Conservation (phyloP, 2,329 filamentous ascomycete species). For the Stagonosporopsis chrysanthemi region DNA sequence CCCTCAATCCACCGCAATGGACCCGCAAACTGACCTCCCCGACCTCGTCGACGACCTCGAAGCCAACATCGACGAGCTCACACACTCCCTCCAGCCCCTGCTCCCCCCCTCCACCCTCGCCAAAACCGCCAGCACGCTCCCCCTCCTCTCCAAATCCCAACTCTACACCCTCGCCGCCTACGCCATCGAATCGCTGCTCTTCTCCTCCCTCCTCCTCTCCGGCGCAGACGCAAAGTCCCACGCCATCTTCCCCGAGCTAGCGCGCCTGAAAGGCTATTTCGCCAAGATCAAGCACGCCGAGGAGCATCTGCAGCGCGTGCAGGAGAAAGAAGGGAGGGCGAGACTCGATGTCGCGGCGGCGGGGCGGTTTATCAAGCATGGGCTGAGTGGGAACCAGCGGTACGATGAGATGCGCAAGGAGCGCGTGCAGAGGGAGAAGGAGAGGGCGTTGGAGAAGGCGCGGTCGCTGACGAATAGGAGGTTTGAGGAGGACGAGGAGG, state of each 20-base stretch:
- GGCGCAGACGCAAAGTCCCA: constrained; percentile 83
- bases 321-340: constrained; percentile 64
- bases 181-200: constrained; percentile 87
- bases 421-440: constrained; percentile 46
- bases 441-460: constrained; percentile 34
- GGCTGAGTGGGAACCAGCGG: constrained; percentile 65
- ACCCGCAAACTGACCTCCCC: constrained; percentile 63
- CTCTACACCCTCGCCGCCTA: constrained; percentile 89
- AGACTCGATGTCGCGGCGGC: constrained; percentile 78
- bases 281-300: constrained; percentile 86
- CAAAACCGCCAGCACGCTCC: constrained; percentile 77
- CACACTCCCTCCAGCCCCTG: constrained; percentile 77
- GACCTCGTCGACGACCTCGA: constrained; percentile 77
- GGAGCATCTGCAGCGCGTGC: constrained; percentile 21
- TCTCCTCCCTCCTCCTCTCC: constrained; percentile 80
- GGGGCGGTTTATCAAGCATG: constrained; percentile 81
- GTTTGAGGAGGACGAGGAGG: constrained; percentile 35
- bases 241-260: constrained; percentile 83
- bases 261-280: constrained; percentile 89
- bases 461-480: constrained; percentile 32
- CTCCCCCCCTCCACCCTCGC: constrained; percentile 68
- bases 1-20: constrained; percentile 52
- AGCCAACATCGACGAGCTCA: constrained; percentile 78
- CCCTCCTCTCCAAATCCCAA: constrained; percentile 94
- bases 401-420: constrained; percentile 53